A percentile compares a stretch with the other conserved stretches of the same genome.
These are phyloP conservation scores for Sarcodon sp. DNA, from an alignment of 768 basidiomycete species.

Conservation along the genomic window DNA sequence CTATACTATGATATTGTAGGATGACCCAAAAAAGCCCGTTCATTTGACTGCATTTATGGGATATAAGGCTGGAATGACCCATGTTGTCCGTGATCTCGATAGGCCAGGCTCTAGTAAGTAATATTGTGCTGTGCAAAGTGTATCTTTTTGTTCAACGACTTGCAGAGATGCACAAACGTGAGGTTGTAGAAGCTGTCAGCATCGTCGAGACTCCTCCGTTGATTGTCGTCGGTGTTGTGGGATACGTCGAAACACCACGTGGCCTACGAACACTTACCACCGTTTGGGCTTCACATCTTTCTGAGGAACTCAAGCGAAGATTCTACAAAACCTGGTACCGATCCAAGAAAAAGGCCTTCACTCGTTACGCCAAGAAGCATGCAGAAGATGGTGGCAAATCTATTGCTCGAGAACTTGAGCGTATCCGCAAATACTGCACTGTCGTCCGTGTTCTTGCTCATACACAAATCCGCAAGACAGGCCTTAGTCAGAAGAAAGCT, in stretches of 20 bases:
- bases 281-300: conserved; percentile 96
- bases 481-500: conserved; percentile 97
- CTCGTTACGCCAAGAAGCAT: conserved; percentile 99
- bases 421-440: conserved; percentile 99
- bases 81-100: conserved; percentile 97
- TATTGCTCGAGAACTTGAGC: conserved; percentile 90
- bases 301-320: conserved; percentile 94
- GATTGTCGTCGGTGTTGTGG: conserved; percentile 94
- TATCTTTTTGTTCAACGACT: neutral
- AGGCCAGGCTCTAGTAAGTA: conserved; percentile 96
- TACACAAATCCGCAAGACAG: conserved; percentile 97
- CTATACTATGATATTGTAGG: conserved; percentile 33
- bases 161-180: conserved; percentile 99
- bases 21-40: conserved; percentile 98
- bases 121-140: neutral
- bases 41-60: conserved; percentile 98
- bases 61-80: conserved; percentile 99
- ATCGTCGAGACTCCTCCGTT: conserved; percentile 95
- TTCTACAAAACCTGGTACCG: conserved; percentile 99
- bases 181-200: conserved; percentile 96
- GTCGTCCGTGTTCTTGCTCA: conserved; percentile 99
- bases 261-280: conserved; percentile 98
- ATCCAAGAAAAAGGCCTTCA: conserved; percentile 99
- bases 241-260: conserved; percentile 99
- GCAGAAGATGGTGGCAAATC: conserved; percentile 91